These are phyloP conservation scores for Kodamaea sp. DNA, from an alignment of 1,139 yeast species.

Conservation along the genomic window DNA sequence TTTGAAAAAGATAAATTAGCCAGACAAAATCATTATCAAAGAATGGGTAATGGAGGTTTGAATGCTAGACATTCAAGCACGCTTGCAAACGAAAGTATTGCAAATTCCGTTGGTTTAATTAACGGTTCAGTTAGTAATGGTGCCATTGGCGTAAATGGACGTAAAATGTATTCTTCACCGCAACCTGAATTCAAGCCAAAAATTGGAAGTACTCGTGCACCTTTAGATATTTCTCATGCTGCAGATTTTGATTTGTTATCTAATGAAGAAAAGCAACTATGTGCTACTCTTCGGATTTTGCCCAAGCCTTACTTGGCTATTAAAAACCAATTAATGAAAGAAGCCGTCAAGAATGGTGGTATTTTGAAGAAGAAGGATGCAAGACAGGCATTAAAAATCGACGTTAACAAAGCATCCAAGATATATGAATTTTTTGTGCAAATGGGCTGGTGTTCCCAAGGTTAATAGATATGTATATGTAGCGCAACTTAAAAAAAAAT, in stretches of 20 bases:
- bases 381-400: constrained; percentile 77
- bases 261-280: constrained; percentile 79
- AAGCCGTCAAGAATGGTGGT: constrained; percentile 83
- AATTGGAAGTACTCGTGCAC: constrained; percentile 41
- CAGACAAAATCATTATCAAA: constrained; percentile 55
- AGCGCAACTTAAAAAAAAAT: no score
- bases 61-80: constrained; percentile 24
- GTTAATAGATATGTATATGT: constrained; percentile 16
- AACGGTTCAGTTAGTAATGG: neutral
- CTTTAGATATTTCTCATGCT: constrained; percentile 75
- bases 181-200: constrained; percentile 43
- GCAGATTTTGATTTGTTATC: constrained; percentile 80
- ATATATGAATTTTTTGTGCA: constrained; percentile 89
- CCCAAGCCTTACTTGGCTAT: constrained; percentile 95
- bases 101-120: neutral
- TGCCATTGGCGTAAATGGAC: constrained; percentile 12
- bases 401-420: constrained; percentile 78
- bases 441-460: constrained; percentile 76
- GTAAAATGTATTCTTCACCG: constrained; percentile 27
- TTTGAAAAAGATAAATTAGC: constrained; percentile 84
- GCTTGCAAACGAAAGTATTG: constrained; percentile 9
- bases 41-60: constrained; percentile 49
- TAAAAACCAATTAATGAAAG: constrained; percentile 87
- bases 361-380: constrained; percentile 77
- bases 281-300: constrained; percentile 75